Conservation (phyloP, 805 yeast genomes). For the Grigorovia yakushimaensis region DNA sequence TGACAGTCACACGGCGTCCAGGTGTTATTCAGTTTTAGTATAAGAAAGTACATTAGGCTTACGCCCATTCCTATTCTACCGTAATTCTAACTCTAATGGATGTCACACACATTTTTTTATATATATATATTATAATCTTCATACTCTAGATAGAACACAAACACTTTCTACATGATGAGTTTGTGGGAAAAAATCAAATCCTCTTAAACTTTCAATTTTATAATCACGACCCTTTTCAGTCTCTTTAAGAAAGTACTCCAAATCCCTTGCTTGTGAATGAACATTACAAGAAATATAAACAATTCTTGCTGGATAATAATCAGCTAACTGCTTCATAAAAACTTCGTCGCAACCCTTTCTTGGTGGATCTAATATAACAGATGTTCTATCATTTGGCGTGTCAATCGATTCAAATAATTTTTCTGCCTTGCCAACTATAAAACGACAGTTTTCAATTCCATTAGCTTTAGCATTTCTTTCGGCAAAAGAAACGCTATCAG, state of each 20-base stretch:
- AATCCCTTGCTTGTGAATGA: slow-evolving; percentile 92
- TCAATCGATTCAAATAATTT: slow-evolving; percentile 70
- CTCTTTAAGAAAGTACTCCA: slow-evolving; percentile 67
- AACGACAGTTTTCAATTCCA: slow-evolving; percentile 65
- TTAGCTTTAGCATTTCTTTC: slow-evolving; percentile 68
- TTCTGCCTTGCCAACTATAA: slow-evolving; percentile 89
- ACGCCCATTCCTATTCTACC: no score
- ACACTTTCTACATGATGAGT: slow-evolving; percentile 89
- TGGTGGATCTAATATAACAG: slow-evolving; percentile 93
- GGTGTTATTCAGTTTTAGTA: no score
- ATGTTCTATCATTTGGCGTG: slow-evolving; percentile 65
- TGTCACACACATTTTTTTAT: no score
- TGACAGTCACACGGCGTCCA: no score
- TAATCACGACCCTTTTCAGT: slow-evolving; percentile 56
- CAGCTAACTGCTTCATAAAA: slow-evolving; percentile 77
- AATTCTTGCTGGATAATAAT: slow-evolving; percentile 71
- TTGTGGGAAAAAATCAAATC: slow-evolving; percentile 95
- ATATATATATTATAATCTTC: background rate
- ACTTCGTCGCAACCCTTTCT: slow-evolving; percentile 92
- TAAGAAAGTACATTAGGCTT: no score
- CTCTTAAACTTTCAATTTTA: slow-evolving; percentile 71
- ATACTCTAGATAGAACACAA: slow-evolving; percentile 47
- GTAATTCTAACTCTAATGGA: no score
- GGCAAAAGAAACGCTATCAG: slow-evolving; percentile 86
- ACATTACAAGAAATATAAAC: slow-evolving; percentile 97